Conservation (phyloP, 768 basidiomycete species). For the Guyanaporus albipodus region DNA sequence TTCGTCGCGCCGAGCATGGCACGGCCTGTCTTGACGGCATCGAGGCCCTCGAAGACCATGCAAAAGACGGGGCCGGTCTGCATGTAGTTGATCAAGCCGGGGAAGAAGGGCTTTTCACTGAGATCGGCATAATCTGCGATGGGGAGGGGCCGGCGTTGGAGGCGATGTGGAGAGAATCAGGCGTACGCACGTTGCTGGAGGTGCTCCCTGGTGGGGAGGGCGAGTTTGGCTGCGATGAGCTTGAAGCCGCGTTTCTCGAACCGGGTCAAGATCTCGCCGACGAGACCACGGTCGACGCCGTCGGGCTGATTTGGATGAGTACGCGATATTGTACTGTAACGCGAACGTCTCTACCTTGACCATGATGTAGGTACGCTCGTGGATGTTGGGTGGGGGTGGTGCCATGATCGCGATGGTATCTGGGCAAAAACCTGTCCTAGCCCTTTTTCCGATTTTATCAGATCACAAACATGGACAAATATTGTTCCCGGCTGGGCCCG, state of each 20-base stretch:
- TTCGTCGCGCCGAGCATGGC: constrained; percentile 96
- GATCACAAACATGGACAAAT: constrained; percentile 45
- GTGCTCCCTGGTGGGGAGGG: constrained; percentile 72
- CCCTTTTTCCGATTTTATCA: constrained; percentile 28
- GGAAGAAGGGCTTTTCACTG: constrained; percentile 93
- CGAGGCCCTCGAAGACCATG: constrained; percentile 94
- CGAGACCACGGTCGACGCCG: constrained; percentile 94
- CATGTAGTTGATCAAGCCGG: constrained; percentile 95
- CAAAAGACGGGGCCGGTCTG: constrained; percentile 91
- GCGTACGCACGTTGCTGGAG: constrained; percentile 75
- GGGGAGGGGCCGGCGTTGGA: background rate
- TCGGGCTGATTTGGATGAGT: constrained; percentile 65
- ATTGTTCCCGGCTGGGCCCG: constrained; percentile 25
- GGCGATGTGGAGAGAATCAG: background rate
- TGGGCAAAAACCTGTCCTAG: constrained; percentile 3
- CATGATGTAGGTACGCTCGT: constrained; percentile 98
- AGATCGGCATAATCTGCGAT: constrained; percentile 92
- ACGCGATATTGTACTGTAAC: background rate
- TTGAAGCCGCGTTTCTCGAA: constrained; percentile 99
- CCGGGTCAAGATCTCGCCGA: constrained; percentile 92
- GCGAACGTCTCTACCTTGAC: constrained; percentile 82
- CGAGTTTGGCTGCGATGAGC: constrained; percentile 91
- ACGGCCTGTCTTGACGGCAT: constrained; percentile 93
- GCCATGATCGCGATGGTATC: constrained; percentile 29
- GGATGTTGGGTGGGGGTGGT: constrained; percentile 26